Conservation (phyloP, 768 basidiomycete genomes). For the Epithele typhae region DNA sequence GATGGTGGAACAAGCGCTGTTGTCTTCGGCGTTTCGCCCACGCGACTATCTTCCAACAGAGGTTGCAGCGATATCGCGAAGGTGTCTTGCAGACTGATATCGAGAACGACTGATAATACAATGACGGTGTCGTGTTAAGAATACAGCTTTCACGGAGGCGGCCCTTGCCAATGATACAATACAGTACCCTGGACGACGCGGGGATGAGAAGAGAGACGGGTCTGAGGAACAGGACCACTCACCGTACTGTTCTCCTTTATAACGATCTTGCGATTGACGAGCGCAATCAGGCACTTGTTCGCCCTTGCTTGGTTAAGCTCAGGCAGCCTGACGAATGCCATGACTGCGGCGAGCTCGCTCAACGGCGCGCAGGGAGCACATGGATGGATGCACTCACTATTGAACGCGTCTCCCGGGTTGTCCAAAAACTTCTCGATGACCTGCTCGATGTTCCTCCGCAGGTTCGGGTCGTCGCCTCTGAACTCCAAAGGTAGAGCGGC, state of each 20-base stretch:
- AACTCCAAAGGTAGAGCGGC: constrained; percentile 84
- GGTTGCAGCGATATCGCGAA: too few relatives aligned
- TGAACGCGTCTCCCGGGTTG: constrained; percentile 53
- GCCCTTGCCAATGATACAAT: constrained; percentile 3
- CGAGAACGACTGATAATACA: too few relatives aligned
- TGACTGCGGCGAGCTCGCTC: constrained; percentile 44
- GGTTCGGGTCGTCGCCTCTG: constrained; percentile 80
- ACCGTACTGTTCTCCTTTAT: constrained; percentile 58
- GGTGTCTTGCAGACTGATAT: too few relatives aligned
- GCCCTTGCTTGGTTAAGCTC: constrained; percentile 88
- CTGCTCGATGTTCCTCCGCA: constrained; percentile 74
- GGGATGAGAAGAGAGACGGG: neutral
- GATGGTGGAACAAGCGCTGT: too few relatives aligned
- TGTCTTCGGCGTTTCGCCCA: too few relatives aligned
- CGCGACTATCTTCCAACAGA: too few relatives aligned
- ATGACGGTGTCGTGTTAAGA: too few relatives aligned
- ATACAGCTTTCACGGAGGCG: neutral
- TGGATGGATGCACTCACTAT: constrained; percentile 46
- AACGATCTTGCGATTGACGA: constrained; percentile 84
- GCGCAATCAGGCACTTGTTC: constrained; percentile 89
- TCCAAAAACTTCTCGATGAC: constrained; percentile 78
- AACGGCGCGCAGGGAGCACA: neutral
- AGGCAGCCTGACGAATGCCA: constrained; percentile 71
- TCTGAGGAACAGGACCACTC: constrained; percentile 10
- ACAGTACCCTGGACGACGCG: neutral